These are phyloP conservation scores for Phylloboletellus chloephorus DNA, from an alignment of 1,284 basidiomycete genomes.

Conservation along the genomic window DNA sequence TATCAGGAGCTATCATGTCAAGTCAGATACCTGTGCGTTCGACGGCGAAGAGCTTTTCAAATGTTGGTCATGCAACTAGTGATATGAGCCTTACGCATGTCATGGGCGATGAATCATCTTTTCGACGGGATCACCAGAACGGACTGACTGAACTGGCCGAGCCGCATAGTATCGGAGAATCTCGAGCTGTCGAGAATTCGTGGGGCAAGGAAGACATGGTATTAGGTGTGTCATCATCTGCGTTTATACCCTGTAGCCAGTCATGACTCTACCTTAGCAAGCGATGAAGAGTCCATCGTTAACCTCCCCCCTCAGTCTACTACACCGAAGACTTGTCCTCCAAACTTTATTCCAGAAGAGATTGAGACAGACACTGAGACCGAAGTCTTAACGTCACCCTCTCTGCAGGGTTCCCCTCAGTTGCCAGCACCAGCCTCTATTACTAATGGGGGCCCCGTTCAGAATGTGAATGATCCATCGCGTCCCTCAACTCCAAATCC, in stretches of 20 bases:
- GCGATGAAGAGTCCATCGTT: conserved; percentile 34
- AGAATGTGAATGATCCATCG: conserved; percentile 14
- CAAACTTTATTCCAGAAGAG: conserved; percentile 15
- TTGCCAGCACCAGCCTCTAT: conserved; percentile 1
- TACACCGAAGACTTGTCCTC: conserved; percentile 24
- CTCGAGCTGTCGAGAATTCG: conserved; percentile 16
- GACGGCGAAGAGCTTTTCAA: conserved; percentile 23
- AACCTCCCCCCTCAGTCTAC: conserved; percentile 21
- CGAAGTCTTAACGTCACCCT: conserved; percentile 23
- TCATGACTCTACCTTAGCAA: conserved; percentile 29
- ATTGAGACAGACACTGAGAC: conserved; percentile 28
- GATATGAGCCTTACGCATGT: conserved; percentile 29
- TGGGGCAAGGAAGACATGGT: conserved; percentile 30
- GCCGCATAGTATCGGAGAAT: conserved; percentile 26
- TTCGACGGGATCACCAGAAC: conserved; percentile 28
- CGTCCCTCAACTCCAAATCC: conserved; percentile 5
- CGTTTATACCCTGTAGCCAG: neutral
- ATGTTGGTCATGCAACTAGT: conserved; percentile 15
- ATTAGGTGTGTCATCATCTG: conserved; percentile 29
- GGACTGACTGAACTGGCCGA: conserved; percentile 30
- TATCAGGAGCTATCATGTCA: conserved; percentile 19
- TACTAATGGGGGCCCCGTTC: conserved; percentile 13
- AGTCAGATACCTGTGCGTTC: conserved; percentile 47
- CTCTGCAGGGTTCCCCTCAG: conserved; percentile 20
- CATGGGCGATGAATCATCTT: conserved; percentile 19